Evolutionary conservation across 108 stramenopile genomes (phyloP), one percentile per base, ranked within the genome.

Genomic region (Chaetoceros tenuissimus): DNA sequence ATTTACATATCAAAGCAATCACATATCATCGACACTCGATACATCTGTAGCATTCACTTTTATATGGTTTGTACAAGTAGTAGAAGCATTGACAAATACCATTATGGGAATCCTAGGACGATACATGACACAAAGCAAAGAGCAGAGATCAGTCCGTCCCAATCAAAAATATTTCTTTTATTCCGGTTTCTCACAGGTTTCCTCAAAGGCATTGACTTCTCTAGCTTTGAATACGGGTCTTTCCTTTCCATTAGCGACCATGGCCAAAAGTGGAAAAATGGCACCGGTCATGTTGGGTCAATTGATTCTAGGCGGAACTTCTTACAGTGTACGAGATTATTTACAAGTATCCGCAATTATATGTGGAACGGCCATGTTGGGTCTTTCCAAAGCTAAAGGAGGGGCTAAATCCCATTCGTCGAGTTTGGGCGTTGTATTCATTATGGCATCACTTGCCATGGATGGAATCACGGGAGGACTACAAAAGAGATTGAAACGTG

Each of bases 261-360:
- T 96, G 28, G 91, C 87, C 20, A 96, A 96, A 66, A 74, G 71
- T 57, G 91, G 87, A 54, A 96, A 96, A 65, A 93, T 94, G 79
- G 90, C 92, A 5, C 95, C 92, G 10, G 95, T 93, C 24, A 90
- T 92, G 90, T 46, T 77, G 13, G 84, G 84, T 0, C 69, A 71
- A 28, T 54, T 77, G 40, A 23, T 87, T 20, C 53, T 84, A 21
- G 82, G 81, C 2, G 82, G 84, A 54, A 72, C 81, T 24, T 53
- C 29, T 5, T 85, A 87, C 59, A 59, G 69, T 24, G 28, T 63
- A 25, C 54, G 80, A 26, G 81, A 88, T 27, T 84, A 82, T 53
- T 21, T 73, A 8, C 74, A 77, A 59, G 87, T 80, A 20, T 55
- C 51, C 27, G 69, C 78, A 40, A 89, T 93, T 31, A 82, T 87